Percentiles rank a stretch among this genome's conserved stretches.
phyloP scores from a whole-genome alignment of 2,329 filamentous ascomycete species.

The Phaeomoniella chlamydospora region DNA sequence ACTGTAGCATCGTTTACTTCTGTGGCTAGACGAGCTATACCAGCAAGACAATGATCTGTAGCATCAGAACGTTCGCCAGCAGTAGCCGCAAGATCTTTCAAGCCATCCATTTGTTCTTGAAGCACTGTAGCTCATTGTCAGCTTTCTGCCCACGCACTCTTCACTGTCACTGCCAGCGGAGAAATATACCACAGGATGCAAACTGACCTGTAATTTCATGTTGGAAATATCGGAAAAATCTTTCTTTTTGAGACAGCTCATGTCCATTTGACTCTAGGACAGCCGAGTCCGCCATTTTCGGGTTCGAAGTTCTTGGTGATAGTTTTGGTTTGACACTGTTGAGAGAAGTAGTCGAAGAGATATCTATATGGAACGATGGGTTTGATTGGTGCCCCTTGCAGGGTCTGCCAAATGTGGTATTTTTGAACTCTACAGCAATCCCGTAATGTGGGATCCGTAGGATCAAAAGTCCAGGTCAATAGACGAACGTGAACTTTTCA shows the following conservation, averaged over 20 bases:
- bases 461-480: no score
- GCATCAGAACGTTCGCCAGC: slow-evolving; percentile 68
- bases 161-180: slow-evolving; percentile 1
- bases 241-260: slow-evolving; percentile 47
- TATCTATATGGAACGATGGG: no score
- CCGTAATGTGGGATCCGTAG: no score
- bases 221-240: slow-evolving; percentile 75
- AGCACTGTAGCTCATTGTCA: slow-evolving; percentile 40
- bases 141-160: slow-evolving; percentile 1
- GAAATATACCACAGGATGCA: slow-evolving; percentile 1
- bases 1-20: slow-evolving; percentile 73
- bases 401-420: no score
- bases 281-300: neutral
- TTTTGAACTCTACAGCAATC: no score
- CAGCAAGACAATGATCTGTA: slow-evolving; percentile 63
- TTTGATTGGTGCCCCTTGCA: no score
- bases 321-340: no score
- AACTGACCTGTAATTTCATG: slow-evolving; percentile 53
- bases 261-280: neutral
- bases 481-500: no score
- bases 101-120: slow-evolving; percentile 57
- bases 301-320: no score
- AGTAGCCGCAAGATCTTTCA: slow-evolving; percentile 46
- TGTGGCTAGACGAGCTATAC: slow-evolving; percentile 66
- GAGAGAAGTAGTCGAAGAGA: no score